Evolutionary conservation across 768 basidiomycete species (phyloP), one percentile per base, ranked within the genome.

Genomic region (Tulasnella sp.): DNA sequence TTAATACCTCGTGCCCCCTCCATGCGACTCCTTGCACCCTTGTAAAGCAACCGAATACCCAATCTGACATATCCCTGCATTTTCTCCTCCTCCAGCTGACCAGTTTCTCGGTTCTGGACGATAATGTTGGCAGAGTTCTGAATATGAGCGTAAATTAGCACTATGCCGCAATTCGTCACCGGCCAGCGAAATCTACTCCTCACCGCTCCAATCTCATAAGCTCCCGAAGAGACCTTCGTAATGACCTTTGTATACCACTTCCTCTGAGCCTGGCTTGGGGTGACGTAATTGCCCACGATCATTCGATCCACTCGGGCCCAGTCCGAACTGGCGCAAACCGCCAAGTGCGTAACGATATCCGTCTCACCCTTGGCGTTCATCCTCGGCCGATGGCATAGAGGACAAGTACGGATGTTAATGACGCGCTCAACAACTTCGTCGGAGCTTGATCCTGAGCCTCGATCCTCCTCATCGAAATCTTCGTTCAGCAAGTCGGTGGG

Each of bases 121-220:
- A 98, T 94, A 79, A 99, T 97, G 81, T 99, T 99, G 34, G 96
- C 97, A 72, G 94, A 96, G 81, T 99, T 97, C 92, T 94, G 1
- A 25, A 34, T 8, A 29, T 49, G 19, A 45, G 49, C 6, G 29
- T 74, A 25, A 74, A 38, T 45, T 7, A 69, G 36, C 68, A 3
- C 9, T 22, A 8, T 22, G 36, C 68, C 22, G 2, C 36, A 29
- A 6, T 40, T 9, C 39, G 15, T 29, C 14, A 19, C 5, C 14
- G 15, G 14, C 3, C 36, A 9, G 6, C 17, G 5, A 5, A 11
- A 67, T 2, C 15, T 2, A 31, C 67, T 37, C 89, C 90, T 72
- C 79, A 92, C 93, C 79, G 97, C 97, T 0, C 97, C 97, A 36
- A 99, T 87, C 79, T 87, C 88, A 84, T 99, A 99, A 76, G 91